phyloP scores from a whole-genome alignment of 768 basidiomycete species.

The Ephemerocybe angulata region DNA sequence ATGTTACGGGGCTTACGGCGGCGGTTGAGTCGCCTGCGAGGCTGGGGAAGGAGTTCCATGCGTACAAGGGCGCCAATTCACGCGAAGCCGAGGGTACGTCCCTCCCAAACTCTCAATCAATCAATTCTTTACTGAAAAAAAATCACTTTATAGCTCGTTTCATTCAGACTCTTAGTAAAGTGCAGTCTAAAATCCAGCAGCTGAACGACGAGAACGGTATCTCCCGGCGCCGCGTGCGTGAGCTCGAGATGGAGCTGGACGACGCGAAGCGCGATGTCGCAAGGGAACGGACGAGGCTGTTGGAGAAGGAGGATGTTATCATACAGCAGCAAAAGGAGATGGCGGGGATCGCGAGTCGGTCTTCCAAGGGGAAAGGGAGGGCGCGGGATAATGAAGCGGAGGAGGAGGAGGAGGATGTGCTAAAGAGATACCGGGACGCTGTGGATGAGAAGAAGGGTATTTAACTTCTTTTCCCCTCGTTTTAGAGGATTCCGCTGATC shows the following conservation, averaged over 20 bases:
- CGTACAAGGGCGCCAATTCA: conserved; percentile 43
- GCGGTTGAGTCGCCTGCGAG: conserved; percentile 75
- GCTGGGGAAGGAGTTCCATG: conserved; percentile 46
- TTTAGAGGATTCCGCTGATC: conserved; percentile 2
- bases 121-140: background rate
- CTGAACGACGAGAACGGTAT: conserved; percentile 81
- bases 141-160: conserved; percentile 47
- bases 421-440: conserved; percentile 64
- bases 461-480: background rate
- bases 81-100: conserved; percentile 64
- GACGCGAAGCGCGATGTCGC: conserved; percentile 76
- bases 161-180: conserved; percentile 53
- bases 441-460: conserved; percentile 90
- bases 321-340: conserved; percentile 31
- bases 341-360: conserved; percentile 20
- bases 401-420: conserved; percentile 36
- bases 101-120: background rate
- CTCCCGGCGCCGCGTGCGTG: conserved; percentile 77
- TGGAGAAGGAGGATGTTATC: conserved; percentile 51
- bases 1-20: conserved; percentile 79
- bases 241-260: conserved; percentile 85
- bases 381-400: conserved; percentile 23
- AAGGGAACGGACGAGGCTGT: conserved; percentile 60
- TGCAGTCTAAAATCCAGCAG: conserved; percentile 65
- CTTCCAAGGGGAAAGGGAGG: conserved; percentile 38